Percentiles rank a stretch among this genome's conserved stretches.
Evolutionary conservation across 768 basidiomycete genomes (phyloP).

Genomic region (Leccinum imitatum): DNA sequence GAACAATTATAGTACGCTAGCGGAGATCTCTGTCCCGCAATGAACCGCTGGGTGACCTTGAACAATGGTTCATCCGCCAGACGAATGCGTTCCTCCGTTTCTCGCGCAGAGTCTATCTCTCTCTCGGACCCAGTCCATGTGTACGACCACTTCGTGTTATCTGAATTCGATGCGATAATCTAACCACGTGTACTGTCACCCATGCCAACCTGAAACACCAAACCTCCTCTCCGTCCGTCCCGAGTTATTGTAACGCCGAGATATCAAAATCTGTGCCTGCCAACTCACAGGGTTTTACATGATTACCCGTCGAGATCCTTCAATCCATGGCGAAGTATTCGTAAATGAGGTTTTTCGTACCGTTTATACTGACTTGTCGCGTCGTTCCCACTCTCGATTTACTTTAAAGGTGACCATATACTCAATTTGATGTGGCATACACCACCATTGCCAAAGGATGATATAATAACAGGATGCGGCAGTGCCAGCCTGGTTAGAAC

Average conservation of each 20-base stretch:
- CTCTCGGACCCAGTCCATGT: not conserved
- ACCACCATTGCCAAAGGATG: not conserved
- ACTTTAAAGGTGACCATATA: not conserved
- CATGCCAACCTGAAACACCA: not conserved
- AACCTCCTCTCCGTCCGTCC: not conserved
- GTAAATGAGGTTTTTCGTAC: not conserved
- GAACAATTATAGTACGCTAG: not conserved
- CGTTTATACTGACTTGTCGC: not conserved
- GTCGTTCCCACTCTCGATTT: not conserved
- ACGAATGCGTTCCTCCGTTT: not conserved
- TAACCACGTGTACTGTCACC: not conserved
- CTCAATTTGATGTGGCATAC: not conserved
- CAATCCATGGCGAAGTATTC: not conserved
- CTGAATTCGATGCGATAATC: not conserved
- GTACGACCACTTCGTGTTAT: not conserved
- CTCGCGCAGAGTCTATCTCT: not conserved
- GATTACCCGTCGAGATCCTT: not conserved
- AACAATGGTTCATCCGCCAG: not conserved
- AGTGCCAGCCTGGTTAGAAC: not conserved
- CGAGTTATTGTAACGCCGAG: not conserved
- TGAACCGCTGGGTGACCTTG: not conserved
- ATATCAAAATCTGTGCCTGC: not conserved
- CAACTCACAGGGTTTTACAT: not conserved
- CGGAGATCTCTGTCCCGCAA: not conserved
- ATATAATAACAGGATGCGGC: not conserved